Base-by-base conservation (phyloP, 345 rosid genomes). In the Noccaea bulbosa region DNA sequence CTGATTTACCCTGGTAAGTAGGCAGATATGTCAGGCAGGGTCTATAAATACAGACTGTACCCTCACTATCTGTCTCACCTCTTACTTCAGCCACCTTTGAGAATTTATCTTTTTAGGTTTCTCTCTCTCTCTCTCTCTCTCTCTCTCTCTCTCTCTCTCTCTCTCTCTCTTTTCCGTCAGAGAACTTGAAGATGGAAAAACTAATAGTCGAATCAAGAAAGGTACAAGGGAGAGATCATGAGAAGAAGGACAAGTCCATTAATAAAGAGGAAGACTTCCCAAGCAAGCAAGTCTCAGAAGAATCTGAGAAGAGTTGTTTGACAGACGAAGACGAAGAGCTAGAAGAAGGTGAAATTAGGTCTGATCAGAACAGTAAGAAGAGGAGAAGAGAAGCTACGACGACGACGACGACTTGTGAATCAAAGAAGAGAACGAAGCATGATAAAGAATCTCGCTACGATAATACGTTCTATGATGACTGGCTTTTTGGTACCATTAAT, bases 321-420 rank as follows among this genome's bases (percentile, higher is more conserved):
- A 73, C 72, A 8, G 67, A 57, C 30, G 30, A 27, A 27, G 30
- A 27, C 0, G 30, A 27, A 27, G 30, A 27, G 30, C 30, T 27
- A 57, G 67, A 57, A 17, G 45, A 56, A 41, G 48, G 27, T 8
- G 75, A 75, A 9, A 74, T 64, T 46, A 35, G 76, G 22, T 78
- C 83, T 11, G 85, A 82, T 52, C 69, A 80, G 47, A 78, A 75
- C 70, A 65, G 80, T 40, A 81, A 77, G 20, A 78, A 81, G 77
- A 69, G 78, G 37, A 79, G 72, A 74, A 54, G 59, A 35, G 50
- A 67, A 22, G 8, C 20, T 5, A 11, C 34, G 39, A 7, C 45
- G 35, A 22, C 30, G 30, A 27, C 30, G 30, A n/a, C n/a, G n/a
- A n/a, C 65, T 15, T 5, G 8, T 45, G 44, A 14, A 6, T 10